Base-by-base conservation (phyloP, 129 eudicot species). In the Deinandra increscens region DNA sequence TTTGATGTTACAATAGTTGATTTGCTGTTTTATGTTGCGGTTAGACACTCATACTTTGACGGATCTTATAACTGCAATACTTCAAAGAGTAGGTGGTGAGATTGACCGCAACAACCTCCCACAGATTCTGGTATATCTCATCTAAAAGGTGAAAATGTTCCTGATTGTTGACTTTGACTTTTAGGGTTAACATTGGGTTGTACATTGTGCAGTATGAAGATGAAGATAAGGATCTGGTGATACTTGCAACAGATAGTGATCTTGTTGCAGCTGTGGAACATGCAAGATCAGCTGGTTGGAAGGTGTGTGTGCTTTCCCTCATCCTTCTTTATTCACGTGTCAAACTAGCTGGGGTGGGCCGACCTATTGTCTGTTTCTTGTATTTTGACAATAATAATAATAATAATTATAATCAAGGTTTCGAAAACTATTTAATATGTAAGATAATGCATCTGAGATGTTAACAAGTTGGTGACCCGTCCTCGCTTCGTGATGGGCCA, bases 261-360 rank as follows among this genome's bases (percentile, higher is more conserved):
- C 97, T 93, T 78, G 85, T 63, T 58, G 97, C 95, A 48, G 99
- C 97, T 36, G 86, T 93, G 12, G 90, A 93, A 69, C 99, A 93
- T 78, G 99, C 99, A 15, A 85, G 75, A 71, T 78, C 73, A 51
- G 88, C 89, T 43, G 96, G 96, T 42, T 91, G 92, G 97, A 91
- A 91, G 97, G 97, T 91, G 68, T 60, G 69, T 70, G 12, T 8
- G 19, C 13, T 39, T 26, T 62, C 13, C 62, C 15, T 50, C 12
- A 19, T 31, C 63, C 41, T 29, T 15, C 4, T 46, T 23, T 22
- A 9, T 12, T 9, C 29, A 19, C 8, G 3, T 5, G 19, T 13
- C 39, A 31, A 54, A 54, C n/a, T n/a, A n/a, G n/a, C n/a, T n/a
- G n/a, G n/a, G n/a, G n/a, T n/a, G n/a, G 0, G 31, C 31, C 12